These are phyloP conservation scores for Nothophoma quercina DNA, from an alignment of 2,329 filamentous ascomycete species.

Conservation along the genomic window DNA sequence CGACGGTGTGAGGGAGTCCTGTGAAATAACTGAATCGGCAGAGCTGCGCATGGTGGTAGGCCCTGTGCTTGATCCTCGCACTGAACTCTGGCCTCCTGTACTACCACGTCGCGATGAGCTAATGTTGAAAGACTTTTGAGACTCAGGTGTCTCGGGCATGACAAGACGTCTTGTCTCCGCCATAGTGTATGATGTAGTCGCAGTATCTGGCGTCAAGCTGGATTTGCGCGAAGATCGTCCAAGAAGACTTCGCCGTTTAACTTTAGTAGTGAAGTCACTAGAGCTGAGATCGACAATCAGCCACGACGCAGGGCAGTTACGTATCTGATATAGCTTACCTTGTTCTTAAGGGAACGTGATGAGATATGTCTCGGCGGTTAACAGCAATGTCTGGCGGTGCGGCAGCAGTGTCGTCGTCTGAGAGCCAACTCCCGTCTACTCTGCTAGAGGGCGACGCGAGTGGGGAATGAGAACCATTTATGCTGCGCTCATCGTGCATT, in stretches of 20 bases:
- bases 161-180: constrained; percentile 11
- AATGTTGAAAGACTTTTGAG: constrained; percentile 19
- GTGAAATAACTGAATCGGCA: constrained; percentile 46
- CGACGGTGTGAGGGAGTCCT: constrained; percentile 45
- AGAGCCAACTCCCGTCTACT: constrained; percentile 30
- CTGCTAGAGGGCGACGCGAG: constrained; percentile 24
- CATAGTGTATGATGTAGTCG: constrained; percentile 12
- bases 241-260: constrained; percentile 24
- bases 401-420: constrained; percentile 41
- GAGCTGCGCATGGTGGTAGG: constrained; percentile 42
- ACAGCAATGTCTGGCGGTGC: constrained; percentile 45
- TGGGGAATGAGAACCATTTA: constrained; percentile 30
- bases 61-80: constrained; percentile 27
- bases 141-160: constrained; percentile 28
- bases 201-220: constrained; percentile 19
- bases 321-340: constrained; percentile 32
- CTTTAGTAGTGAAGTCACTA: constrained; percentile 30
- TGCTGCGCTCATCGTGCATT: constrained; percentile 30
- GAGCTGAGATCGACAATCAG: constrained; percentile 34
- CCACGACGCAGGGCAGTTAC: not conserved
- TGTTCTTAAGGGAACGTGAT: constrained; percentile 46
- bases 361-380: constrained; percentile 40
- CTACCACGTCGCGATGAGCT: constrained; percentile 24
- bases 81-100: constrained; percentile 16
- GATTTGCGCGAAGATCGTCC: constrained; percentile 12